A percentile compares a stretch with the other conserved stretches of the same genome.
phyloP scores from a whole-genome alignment of 257 asterid genomes.

The Solanum tarijense region DNA sequence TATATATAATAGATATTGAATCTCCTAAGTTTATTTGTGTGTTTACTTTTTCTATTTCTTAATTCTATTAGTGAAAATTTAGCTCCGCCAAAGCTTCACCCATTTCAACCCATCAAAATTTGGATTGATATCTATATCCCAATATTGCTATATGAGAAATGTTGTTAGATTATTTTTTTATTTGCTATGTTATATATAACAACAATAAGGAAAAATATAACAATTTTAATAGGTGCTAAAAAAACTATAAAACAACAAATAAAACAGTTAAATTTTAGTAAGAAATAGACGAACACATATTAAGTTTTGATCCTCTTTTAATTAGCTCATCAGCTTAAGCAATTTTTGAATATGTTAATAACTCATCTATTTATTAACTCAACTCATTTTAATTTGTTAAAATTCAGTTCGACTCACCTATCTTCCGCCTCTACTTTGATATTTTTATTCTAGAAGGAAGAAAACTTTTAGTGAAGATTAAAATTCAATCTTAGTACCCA shows the following conservation, averaged over 20 bases:
- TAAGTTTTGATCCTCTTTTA: background rate
- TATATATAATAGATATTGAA: background rate
- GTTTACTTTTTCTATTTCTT: background rate
- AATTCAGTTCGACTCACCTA: too few species aligned
- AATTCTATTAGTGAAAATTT: background rate
- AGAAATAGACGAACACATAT: background rate
- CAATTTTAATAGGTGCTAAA: background rate
- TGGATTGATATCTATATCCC: too few species aligned
- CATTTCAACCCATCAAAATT: background rate
- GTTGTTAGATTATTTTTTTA: too few species aligned
- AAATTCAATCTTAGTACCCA: background rate
- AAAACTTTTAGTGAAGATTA: background rate
- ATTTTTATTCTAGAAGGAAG: background rate
- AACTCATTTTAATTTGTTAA: background rate
- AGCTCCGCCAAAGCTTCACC: background rate
- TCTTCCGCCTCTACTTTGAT: background rate
- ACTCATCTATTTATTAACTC: background rate
- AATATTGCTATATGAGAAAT: background rate
- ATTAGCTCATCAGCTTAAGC: background rate
- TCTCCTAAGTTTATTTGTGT: background rate
- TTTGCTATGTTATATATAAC: too few species aligned
- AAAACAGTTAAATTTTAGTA: background rate
- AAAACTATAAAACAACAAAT: background rate
- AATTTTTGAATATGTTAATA: background rate
- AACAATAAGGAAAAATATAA: too few species aligned